phyloP scores from a whole-genome alignment of 192 early-diverging fungal species.

The Backusella circina region DNA sequence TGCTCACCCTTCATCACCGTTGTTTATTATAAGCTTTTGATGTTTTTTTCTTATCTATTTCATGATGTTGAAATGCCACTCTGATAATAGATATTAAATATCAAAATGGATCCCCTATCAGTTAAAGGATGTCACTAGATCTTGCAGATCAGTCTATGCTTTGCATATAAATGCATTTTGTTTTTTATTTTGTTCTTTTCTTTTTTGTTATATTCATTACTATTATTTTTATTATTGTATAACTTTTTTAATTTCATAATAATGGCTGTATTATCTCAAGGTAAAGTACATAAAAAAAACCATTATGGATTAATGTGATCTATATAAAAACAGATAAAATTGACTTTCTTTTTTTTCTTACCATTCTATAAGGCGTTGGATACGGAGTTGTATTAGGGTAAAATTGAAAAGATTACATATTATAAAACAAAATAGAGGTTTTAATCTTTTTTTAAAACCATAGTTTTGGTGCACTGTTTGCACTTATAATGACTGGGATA shows the following conservation, averaged over 20 bases:
- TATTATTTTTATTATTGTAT: neutral
- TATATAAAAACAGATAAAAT: neutral
- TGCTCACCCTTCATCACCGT: neutral
- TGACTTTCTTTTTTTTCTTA: neutral
- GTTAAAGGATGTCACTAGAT: neutral
- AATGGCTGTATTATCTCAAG: neutral
- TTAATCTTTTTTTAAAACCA: neutral
- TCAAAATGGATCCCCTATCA: neutral
- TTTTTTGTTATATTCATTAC: neutral
- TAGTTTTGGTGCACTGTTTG: conserved; percentile 20
- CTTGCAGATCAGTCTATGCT: neutral
- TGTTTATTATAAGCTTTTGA: neutral
- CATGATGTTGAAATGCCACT: neutral
- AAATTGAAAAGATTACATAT: neutral
- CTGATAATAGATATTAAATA: neutral
- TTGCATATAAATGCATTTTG: neutral
- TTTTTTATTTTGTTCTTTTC: neutral
- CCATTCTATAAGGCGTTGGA: conserved; percentile 13
- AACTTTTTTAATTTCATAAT: neutral
- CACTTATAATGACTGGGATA: conserved; percentile 54
- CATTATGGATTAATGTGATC: neutral
- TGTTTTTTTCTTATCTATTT: neutral
- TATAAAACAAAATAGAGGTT: neutral
- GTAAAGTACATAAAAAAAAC: neutral
- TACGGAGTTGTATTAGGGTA: conserved; percentile 28